phyloP scores from a whole-genome alignment of 2,329 filamentous ascomycete species.

The Pseudopyrenochaeta lycopersici region DNA sequence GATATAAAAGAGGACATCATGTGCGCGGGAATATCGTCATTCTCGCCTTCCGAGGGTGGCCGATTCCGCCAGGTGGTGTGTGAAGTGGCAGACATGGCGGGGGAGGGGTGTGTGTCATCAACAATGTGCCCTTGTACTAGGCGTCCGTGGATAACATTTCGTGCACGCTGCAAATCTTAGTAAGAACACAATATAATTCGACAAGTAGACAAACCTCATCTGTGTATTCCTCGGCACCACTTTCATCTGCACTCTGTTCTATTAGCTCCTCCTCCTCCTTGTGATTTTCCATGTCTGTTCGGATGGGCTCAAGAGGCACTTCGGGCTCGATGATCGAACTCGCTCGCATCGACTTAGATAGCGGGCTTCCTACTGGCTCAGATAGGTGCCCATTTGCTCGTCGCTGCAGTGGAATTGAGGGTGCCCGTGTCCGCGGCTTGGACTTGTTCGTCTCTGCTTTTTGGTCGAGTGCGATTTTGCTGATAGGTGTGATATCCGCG shows the following conservation, averaged over 20 bases:
- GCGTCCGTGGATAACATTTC: conserved; percentile 90
- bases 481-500: conserved; percentile 42
- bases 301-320: conserved; percentile 35
- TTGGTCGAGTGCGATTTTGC: conserved; percentile 33
- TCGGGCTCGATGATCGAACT: conserved; percentile 46
- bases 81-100: conserved; percentile 70
- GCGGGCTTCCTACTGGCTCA: conserved; percentile 39
- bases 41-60: conserved; percentile 58
- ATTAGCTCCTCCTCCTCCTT: conserved; percentile 19
- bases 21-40: conserved; percentile 70
- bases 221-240: conserved; percentile 63
- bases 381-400: conserved; percentile 35
- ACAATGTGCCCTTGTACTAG: conserved; percentile 95
- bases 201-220: conserved; percentile 64
- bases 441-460: conserved; percentile 39
- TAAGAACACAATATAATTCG: not conserved
- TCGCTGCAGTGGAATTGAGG: conserved; percentile 40
- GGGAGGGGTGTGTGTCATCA: conserved; percentile 89
- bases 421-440: conserved; percentile 27
- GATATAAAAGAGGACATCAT: conserved; percentile 88
- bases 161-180: conserved; percentile 65
- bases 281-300: conserved; percentile 27
- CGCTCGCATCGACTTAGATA: conserved; percentile 48
- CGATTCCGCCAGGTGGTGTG: conserved; percentile 61
- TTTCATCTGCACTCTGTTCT: conserved; percentile 31